Conservation (phyloP, 345 rosid genomes). For the Populus pruinosa region DNA sequence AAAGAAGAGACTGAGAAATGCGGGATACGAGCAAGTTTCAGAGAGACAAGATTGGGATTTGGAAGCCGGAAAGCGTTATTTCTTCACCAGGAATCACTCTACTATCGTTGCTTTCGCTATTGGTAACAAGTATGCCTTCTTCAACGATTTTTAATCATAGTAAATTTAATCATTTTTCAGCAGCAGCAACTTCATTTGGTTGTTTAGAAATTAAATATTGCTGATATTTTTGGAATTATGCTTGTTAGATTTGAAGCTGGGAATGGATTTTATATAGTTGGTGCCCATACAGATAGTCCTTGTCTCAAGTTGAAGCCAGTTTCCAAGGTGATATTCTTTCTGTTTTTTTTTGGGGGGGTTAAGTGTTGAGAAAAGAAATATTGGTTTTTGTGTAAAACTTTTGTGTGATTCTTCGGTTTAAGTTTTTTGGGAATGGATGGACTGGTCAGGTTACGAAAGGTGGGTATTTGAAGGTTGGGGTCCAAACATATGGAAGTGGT, state of each 20-base stretch:
- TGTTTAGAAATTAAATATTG: not conserved
- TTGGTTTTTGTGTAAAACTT: not conserved
- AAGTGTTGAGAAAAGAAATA: not conserved
- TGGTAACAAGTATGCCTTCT: conserved; percentile 59
- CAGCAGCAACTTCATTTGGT: not conserved
- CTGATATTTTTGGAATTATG: conserved; percentile 8
- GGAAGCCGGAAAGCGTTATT: conserved; percentile 75
- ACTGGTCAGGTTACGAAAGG: conserved; percentile 63
- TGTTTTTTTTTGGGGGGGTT: not conserved
- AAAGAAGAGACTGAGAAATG: conserved; percentile 54
- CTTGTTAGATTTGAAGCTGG: conserved; percentile 75
- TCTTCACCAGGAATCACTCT: conserved; percentile 88
- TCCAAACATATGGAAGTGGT: conserved; percentile 92
- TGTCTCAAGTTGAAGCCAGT: conserved; percentile 90
- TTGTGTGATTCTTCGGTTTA: no score
- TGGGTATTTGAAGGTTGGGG: conserved; percentile 85
- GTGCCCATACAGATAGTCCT: conserved; percentile 98
- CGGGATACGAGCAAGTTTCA: conserved; percentile 66
- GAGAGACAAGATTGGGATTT: conserved; percentile 89
- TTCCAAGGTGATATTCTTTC: conserved; percentile 52
- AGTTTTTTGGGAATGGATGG: conserved; percentile 5
- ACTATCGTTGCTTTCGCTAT: conserved; percentile 89
- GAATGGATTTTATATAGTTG: conserved; percentile 77
- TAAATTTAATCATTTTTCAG: not conserved
- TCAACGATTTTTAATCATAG: not conserved